Evolutionary conservation across 2,329 filamentous ascomycete genomes (phyloP).

Genomic region (Epichloe baconii): DNA sequence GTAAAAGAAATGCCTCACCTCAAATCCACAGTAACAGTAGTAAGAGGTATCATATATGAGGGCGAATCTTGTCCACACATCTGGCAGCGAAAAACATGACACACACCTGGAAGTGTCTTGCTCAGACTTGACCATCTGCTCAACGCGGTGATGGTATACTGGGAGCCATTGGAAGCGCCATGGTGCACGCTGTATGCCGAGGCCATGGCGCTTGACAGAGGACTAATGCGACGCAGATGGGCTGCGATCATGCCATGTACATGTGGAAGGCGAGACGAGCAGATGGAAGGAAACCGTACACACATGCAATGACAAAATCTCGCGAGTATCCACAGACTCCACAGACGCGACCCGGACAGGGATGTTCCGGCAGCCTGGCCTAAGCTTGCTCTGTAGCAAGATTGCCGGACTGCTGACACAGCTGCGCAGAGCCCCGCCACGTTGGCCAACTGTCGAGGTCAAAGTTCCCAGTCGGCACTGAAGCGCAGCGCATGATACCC

Average conservation of each 20-base stretch:
- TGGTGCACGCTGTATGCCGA: constrained; percentile 26
- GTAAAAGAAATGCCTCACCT: neutral
- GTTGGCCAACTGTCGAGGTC: neutral
- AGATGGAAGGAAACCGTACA: neutral
- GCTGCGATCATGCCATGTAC: constrained; percentile 13
- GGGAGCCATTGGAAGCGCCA: constrained; percentile 19
- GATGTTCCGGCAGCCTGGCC: neutral
- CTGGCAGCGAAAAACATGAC: neutral
- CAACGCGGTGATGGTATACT: constrained; percentile 56
- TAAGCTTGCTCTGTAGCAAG: no score
- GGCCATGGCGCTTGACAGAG: constrained; percentile 23
- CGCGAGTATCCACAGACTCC: neutral
- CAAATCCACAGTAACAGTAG: no score
- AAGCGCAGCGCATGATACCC: neutral
- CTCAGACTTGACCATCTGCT: constrained; percentile 74
- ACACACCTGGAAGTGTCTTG: constrained; percentile 54
- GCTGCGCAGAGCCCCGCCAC: neutral
- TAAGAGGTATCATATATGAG: neutral
- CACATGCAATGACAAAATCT: neutral
- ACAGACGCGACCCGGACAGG: neutral
- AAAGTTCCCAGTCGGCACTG: neutral
- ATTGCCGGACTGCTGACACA: neutral
- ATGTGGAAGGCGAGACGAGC: constrained; percentile 3
- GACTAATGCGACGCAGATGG: constrained; percentile 11
- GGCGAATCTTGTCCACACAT: neutral